Evolutionary conservation across 352 stramenopile species (phyloP).

Genomic region (Plasmopara viticola): DNA sequence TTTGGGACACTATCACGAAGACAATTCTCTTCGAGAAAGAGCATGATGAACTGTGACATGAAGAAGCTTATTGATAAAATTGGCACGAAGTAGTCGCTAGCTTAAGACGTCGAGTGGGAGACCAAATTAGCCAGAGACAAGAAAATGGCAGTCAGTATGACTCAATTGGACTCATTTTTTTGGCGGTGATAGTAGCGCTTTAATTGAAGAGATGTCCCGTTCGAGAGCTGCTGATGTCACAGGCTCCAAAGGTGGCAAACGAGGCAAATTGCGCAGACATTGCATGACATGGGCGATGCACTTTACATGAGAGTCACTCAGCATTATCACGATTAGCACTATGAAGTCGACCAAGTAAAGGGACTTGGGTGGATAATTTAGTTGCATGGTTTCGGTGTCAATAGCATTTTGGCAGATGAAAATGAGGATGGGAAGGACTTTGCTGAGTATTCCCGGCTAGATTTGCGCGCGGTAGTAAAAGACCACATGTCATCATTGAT

Average conservation of each 20-base stretch:
- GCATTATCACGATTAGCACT: conserved; percentile 78
- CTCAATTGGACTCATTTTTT: conserved; percentile 80
- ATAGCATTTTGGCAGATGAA: conserved; percentile 80
- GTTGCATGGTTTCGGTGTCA: conserved; percentile 88
- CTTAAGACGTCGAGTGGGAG: conserved; percentile 42
- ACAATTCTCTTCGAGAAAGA: no score
- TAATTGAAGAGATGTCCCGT: conserved; percentile 74
- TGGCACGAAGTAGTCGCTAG: conserved; percentile 58
- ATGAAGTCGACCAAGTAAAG: conserved; percentile 86
- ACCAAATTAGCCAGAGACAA: conserved; percentile 48
- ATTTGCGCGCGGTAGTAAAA: conserved; percentile 88
- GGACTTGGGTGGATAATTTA: conserved; percentile 90
- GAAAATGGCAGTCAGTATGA: conserved; percentile 84
- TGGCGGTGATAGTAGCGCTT: conserved; percentile 62
- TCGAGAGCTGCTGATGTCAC: conserved; percentile 35
- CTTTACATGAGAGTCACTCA: conserved; percentile 76
- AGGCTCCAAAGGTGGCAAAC: conserved; percentile 56
- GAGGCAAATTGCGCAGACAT: conserved; percentile 53
- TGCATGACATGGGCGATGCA: conserved; percentile 75
- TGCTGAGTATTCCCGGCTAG: conserved; percentile 98
- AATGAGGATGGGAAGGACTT: conserved; percentile 92
- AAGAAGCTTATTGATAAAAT: no score
- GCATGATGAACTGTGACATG: conserved; percentile 45
- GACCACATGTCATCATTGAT: conserved; percentile 97
- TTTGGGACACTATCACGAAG: no score